Base-by-base conservation (phyloP, 1,284 basidiomycete genomes). In the Leccinum fuscescens region DNA sequence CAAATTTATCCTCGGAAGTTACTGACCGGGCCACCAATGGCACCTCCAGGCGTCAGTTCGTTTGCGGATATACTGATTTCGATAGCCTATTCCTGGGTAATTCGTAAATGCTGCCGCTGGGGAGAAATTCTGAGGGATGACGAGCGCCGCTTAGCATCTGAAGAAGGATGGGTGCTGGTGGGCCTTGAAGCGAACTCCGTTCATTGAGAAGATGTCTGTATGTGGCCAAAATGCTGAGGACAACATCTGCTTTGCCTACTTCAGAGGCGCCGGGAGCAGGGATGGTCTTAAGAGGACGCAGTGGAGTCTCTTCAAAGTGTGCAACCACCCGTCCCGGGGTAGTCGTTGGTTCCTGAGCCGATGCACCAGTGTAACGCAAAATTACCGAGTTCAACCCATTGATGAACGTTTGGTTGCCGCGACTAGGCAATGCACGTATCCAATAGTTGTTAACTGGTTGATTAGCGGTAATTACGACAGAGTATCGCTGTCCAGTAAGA, bases 141-240 rank as follows among this genome's bases (percentile, higher is more conserved):
- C 69, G 68, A 6, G 78, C 72, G 5, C 83, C 82, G 56, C 79
- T 82, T 37, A 85, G 66, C 51, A 85, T 79, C 60, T 85, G 83
- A 33, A 85, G 74, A 35, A 84, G 74, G 1, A 82, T 77, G 0
- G 82, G 82, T 0, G 73, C 71, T 1, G 71, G 73, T 3, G 82
- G n/a, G 78, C 69, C 7, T 57, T 60, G 62, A 72, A 83, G 6
- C 67, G 49, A 29, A 63, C 66, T 15, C 72, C 73, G 52, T 79
- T 81, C 51, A 81, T 58, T 4, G 56, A 69, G 66, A 77, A 81
- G 12, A 44, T 48, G 4, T 59, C 8, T 24, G 27, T 51, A 65
- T 42, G 71, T 69, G 5, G 74, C 56, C 6, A 66, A 65, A 39
- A 77, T 64, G 51, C 68, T 64, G 17, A 80, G 57, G 44, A 69